phyloP scores from a whole-genome alignment of 2,329 filamentous ascomycete species.

The Dothideomycetes sp. region DNA sequence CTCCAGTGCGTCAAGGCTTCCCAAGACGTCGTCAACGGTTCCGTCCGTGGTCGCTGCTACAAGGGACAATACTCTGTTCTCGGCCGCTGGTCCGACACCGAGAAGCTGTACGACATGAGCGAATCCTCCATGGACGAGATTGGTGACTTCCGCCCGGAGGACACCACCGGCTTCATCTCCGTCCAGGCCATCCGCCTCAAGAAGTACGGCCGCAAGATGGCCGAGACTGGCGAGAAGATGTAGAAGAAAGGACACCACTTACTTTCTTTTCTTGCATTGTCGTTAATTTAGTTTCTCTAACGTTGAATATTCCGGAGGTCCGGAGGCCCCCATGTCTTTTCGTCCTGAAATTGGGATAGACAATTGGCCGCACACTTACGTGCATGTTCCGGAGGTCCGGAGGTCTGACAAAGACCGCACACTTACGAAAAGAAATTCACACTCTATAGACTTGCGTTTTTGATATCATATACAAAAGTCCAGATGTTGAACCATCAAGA shows the following conservation, averaged over 20 bases:
- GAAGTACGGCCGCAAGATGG: conserved; percentile 29
- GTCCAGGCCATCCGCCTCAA: conserved; percentile 53
- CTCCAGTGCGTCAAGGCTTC: conserved; percentile 51
- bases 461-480: too few relatives aligned
- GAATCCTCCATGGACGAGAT: conserved; percentile 62
- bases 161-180: conserved; percentile 58
- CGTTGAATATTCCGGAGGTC: background rate
- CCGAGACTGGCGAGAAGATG: conserved; percentile 22
- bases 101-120: conserved; percentile 58
- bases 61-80: conserved; percentile 55
- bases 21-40: conserved; percentile 51
- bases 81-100: conserved; percentile 49
- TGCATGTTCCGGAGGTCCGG: background rate
- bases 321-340: too few relatives aligned
- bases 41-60: conserved; percentile 53
- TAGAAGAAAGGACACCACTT: conserved; percentile 12
- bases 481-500: too few relatives aligned
- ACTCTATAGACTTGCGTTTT: too few relatives aligned
- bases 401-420: background rate
- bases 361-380: too few relatives aligned
- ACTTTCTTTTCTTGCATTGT: background rate
- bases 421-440: background rate
- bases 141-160: conserved; percentile 53
- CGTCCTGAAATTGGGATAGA: too few relatives aligned
- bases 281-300: background rate